Evolutionary conservation across 202 grass and related monocot genomes (phyloP), one percentile per base, ranked within the genome.

Genomic region (Eragrostis tef): DNA sequence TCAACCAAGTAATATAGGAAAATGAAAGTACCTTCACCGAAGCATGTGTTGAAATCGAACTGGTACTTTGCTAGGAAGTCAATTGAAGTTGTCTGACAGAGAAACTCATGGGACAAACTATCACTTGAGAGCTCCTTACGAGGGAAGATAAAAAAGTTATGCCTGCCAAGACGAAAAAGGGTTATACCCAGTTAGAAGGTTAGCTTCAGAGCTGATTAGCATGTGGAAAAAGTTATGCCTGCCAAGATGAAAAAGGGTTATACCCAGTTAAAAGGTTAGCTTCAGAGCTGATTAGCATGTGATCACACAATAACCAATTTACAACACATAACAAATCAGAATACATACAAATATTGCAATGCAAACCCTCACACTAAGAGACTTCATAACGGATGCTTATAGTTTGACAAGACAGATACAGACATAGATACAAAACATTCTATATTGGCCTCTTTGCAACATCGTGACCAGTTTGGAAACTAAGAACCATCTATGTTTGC

Each of bases 1-100:
- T 63, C 20, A 69, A 83, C 13, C 16, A 83, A 79, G 15, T 79
- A 60, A 31, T 82, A 31, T 14, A 39, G 43, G 51, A 73, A 82
- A 77, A 26, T 86, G 70, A 84, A 86, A 87, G 72, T 79, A 92
- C 94, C 94, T 86, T 98, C 88, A 64, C 60, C 77, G 77, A 98
- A 86, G 70, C 88, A 98, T 19, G 82, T 83, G 64, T 98, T 98
- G 84, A 98, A 98, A 88, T 98, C 90, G 73, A 94, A 94, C 66
- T 89, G 90, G 69, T 98, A 86, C 29, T 91, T 88, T 11, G 95
- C 90, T 46, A 98, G 85, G 85, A 98, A 98, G 26, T 94, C 81
- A 34, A 98, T 90, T 21, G 95, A 98, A 26, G 86, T 88, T 72
- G 85, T 91, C 85, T 98, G 95, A 78, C 92, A 98, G 4, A 98